Evolutionary conservation across 1,284 basidiomycete species (phyloP), one percentile per base, ranked within the genome.

Genomic region (Naganishia liquefaciens): DNA sequence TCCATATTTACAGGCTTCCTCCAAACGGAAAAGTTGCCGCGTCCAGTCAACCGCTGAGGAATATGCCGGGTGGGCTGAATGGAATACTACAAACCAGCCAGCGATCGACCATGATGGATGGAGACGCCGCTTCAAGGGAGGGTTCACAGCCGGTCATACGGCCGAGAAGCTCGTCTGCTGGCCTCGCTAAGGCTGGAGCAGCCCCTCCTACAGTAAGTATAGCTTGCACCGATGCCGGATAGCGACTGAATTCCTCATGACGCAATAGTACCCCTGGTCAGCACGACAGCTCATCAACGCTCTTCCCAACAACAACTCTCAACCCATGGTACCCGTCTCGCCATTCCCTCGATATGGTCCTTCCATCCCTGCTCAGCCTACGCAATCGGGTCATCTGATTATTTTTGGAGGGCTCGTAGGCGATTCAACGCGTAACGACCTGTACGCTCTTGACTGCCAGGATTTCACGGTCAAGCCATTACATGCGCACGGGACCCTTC

Each of bases 291-390:
- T 65, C 4, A 33, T 60, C 27, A 51, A 44, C 27, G 33, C 42
- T n/a, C 27, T 42, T 13, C 64, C 64, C 2, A 55, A 27, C 51
- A 55, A 58, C 39, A 51, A 37, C n/a, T 60, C 57, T 10, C 55
- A 58, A 39, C 46, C 46, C 0, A 49, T 49, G 23, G 33, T 50
- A 7, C 46, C 57, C 15, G 54, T 53, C 3, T 76, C 76, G 0
- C 96, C 96, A 0, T 99, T 99, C 79, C 96, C 96, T 17, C 88
- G 96, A 62, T 99, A 99, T 75, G 96, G 96, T 13, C 92, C 97
- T 74, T 90, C 94, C 2, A 85, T 97, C n/a, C 95, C 96, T 25
- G 86, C 91, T 15, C 86, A 85, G 51, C 86, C 91, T 1, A 89
- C 89, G 13, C 76, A 85, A 21, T 85, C 83, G 7, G 95, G 95